Base-by-base conservation (phyloP, 2,329 filamentous ascomycete genomes). In the Emericellopsis cladophorae region DNA sequence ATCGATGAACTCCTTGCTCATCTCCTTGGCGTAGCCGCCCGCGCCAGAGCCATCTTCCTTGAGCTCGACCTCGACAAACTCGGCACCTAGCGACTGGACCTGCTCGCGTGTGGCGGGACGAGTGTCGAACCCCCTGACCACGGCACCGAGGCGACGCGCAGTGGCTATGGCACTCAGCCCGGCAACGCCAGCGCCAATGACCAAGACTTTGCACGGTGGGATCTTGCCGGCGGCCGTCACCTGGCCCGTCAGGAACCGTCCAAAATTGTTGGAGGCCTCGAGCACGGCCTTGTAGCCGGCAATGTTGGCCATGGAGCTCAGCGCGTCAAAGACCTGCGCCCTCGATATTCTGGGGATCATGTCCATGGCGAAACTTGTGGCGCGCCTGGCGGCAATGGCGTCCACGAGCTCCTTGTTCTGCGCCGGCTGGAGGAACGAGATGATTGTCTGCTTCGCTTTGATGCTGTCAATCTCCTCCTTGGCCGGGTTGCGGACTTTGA, bases 241-340 rank as follows among this genome's bases (percentile, higher is more conserved):
- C 57, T 95, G 88, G 23, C 87, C 88, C 11, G 87, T 93, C 49
- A 94, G 62, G 54, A 93, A 94, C 36, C 87, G 78, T 40, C 87
- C 87, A 59, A 93, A 95, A 47, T 83, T 79, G 59, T 94, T 94
- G 12, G 85, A 89, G 1, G 87, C 88, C 59, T 94, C 87, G 35
- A 94, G 66, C 1, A 94, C 85, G 33, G 87, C 88, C 60, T 93
- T 94, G 64, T 95, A 95, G 0, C 88, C 88, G 18, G 87, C 85
- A 62, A 94, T 94, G 51, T 94, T 94, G 45, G 88, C 87, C 88
- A 94, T 94, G 9, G 84, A 92, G 58, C 85, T 88, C 42, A 94
- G 68, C 1, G 86, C 87, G 60, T 94, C 87, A 51, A 93, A 94
- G 1, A 84, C 79, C 56, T 94, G 88, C 1, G 88, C 87, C 37